Evolutionary conservation across 306 rosid genomes (phyloP), one percentile per base, ranked within the genome.

Genomic region (Psophocarpus tetragonolobus): DNA sequence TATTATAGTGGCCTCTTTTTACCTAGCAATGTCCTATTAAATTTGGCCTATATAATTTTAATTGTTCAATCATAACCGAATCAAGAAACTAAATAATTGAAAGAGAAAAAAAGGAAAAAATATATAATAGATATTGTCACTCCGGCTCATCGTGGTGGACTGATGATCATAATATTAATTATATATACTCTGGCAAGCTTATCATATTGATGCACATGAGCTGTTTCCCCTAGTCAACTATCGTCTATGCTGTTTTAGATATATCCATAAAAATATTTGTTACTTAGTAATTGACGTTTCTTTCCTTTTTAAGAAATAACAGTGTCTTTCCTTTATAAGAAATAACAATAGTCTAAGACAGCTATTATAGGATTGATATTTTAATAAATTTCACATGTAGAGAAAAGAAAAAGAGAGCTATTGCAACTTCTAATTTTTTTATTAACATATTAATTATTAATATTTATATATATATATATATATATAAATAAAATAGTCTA

Each of bases 171-270:
- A 6, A 58, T 48, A 64, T 48, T 20, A 30, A 6, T 47, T 33
- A 64, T 64, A 29, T 48, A 23, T 63, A 23, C 76, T 65, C 57
- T 24, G 32, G 67, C 20, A 14, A 72, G 76, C 51, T 70, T 66
- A 73, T 73, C 83, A 72, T 72, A 45, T 72, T 64, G 54, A 13
- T 45, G 80, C 86, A 83, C 83, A 78, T 83, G 86, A 65, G 70
- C 35, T 74, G 80, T 72, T 78, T 47, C 72, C 76, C 53, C 21
- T 20, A 3, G 85, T 81, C 85, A 81, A 36, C 77, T 21, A 12
- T 72, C 27, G 42, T 62, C 78, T 35, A 71, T 45, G 50, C 45
- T 20, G 45, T 61, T 61, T 70, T 35, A 48, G 38, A 60, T 18
- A 14, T 44, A 68, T 29, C 11, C 47, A 30, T 10, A 17, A 18